A percentile compares a stretch with the other conserved stretches of the same genome.
Evolutionary conservation across 495 filamentous ascomycete genomes (phyloP).

Genomic region (Aspergillus olivimuriae): DNA sequence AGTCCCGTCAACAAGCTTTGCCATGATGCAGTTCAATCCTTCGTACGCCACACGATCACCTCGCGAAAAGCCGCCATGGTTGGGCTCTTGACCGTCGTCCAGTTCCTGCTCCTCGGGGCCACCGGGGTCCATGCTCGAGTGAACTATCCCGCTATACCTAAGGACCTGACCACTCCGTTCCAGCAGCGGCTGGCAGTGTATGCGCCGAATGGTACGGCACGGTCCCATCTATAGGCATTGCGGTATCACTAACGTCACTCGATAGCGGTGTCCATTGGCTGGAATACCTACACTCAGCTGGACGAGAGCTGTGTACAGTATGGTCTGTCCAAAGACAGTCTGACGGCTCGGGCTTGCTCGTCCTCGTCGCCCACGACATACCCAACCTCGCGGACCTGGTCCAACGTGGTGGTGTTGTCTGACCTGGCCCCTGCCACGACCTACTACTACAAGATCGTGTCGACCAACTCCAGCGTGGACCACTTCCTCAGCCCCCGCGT

Average conservation of each 20-base stretch:
- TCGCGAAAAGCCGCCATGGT: not conserved
- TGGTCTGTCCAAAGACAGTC: slow-evolving; percentile 25
- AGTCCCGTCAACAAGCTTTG: not conserved
- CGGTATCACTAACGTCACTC: too few species aligned
- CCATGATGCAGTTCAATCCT: too few species aligned
- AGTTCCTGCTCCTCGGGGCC: not conserved
- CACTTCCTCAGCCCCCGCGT: slow-evolving; percentile 50
- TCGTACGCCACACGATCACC: too few species aligned
- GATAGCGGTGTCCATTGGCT: slow-evolving; percentile 51
- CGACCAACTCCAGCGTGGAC: slow-evolving; percentile 47
- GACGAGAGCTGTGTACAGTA: slow-evolving; percentile 38
- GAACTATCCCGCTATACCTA: slow-evolving; percentile 45
- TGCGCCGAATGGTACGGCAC: slow-evolving; percentile 43
- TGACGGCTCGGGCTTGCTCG: slow-evolving; percentile 27
- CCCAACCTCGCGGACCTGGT: slow-evolving; percentile 43
- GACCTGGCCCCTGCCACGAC: slow-evolving; percentile 39
- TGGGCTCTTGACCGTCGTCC: not conserved
- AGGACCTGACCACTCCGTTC: slow-evolving; percentile 48
- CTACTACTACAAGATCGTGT: slow-evolving; percentile 53
- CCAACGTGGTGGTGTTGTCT: slow-evolving; percentile 39
- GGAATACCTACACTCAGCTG: slow-evolving; percentile 45
- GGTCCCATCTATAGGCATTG: too few species aligned
- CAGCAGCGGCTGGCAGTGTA: slow-evolving; percentile 55
- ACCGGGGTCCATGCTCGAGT: slow-evolving; percentile 29
- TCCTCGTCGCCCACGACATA: slow-evolving; percentile 42